A percentile compares a stretch with the other conserved stretches of the same genome.
Conservation (phyloP, 768 basidiomycete species). For the Boletellus ananiceps region DNA sequence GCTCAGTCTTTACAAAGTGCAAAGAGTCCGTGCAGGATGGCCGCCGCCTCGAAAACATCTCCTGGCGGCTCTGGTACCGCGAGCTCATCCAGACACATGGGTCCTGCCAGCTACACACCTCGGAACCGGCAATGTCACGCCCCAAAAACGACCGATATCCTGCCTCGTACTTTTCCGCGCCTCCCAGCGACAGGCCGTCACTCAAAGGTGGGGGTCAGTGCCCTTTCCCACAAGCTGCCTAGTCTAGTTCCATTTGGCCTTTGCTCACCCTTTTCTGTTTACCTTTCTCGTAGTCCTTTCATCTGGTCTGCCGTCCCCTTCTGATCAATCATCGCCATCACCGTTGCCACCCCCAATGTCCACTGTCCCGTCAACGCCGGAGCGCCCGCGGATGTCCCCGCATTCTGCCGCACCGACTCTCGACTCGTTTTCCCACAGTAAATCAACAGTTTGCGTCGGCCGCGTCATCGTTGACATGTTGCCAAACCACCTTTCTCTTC, state of each 20-base stretch:
- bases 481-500: slow-evolving; percentile 36
- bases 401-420: slow-evolving; percentile 12
- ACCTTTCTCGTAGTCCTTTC: slow-evolving; percentile 21
- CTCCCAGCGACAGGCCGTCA: slow-evolving; percentile 11
- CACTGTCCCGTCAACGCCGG: slow-evolving; percentile 24
- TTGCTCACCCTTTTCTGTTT: slow-evolving; percentile 14
- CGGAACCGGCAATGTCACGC: slow-evolving; percentile 20
- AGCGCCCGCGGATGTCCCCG: slow-evolving; percentile 26
- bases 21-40: slow-evolving; percentile 77
- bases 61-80: slow-evolving; percentile 81
- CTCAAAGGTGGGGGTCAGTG: slow-evolving; percentile 14
- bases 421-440: slow-evolving; percentile 14
- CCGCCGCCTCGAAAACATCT: slow-evolving; percentile 78
- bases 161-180: slow-evolving; percentile 27
- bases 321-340: slow-evolving; percentile 28
- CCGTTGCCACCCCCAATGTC: slow-evolving; percentile 24
- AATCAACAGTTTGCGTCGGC: slow-evolving; percentile 34
- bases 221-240: slow-evolving; percentile 9
- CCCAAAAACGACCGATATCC: slow-evolving; percentile 19
- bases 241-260: neutral
- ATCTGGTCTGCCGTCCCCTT: slow-evolving; percentile 24
- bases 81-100: slow-evolving; percentile 43
- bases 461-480: slow-evolving; percentile 58
- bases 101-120: slow-evolving; percentile 26
- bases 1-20: slow-evolving; percentile 78